These are phyloP conservation scores for Blepharisma stoltei DNA, from an alignment of 73 alveolate genomes.

Conservation along the genomic window DNA sequence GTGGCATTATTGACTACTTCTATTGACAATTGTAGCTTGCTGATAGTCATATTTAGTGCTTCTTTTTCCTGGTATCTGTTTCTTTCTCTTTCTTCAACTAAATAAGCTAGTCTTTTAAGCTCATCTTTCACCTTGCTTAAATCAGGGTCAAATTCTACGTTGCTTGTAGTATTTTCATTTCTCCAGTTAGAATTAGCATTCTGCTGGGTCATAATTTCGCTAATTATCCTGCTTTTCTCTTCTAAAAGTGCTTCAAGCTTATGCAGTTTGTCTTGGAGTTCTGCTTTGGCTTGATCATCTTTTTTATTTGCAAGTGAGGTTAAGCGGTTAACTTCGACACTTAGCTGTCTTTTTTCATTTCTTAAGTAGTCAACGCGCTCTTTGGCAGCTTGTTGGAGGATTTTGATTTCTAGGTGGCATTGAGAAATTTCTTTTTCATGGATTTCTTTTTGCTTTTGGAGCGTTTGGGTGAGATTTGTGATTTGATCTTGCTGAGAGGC, in stretches of 20 bases:
- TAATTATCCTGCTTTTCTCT: background rate
- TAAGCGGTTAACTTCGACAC: background rate
- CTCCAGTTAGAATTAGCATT: background rate
- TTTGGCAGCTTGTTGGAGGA: background rate
- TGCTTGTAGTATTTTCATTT: background rate
- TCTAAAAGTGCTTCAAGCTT: background rate
- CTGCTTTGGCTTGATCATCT: background rate
- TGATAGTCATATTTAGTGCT: background rate
- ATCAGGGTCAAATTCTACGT: background rate
- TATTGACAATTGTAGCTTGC: background rate
- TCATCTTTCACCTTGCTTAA: background rate
- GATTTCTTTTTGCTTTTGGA: background rate
- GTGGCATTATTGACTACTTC: background rate
- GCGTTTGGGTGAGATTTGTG: background rate
- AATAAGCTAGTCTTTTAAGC: background rate
- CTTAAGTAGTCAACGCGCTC: background rate
- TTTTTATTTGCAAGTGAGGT: background rate
- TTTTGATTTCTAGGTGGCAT: background rate
- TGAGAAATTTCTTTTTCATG: background rate
- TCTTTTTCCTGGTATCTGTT: background rate
- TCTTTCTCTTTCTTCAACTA: conserved; percentile 3
- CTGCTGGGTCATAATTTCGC: background rate
- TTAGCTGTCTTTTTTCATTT: background rate
- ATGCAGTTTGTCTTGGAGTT: background rate
- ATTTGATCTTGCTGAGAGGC: background rate